Evolutionary conservation across 768 basidiomycete genomes (phyloP), one percentile per base, ranked within the genome.

Genomic region (Leccinum variicolor): DNA sequence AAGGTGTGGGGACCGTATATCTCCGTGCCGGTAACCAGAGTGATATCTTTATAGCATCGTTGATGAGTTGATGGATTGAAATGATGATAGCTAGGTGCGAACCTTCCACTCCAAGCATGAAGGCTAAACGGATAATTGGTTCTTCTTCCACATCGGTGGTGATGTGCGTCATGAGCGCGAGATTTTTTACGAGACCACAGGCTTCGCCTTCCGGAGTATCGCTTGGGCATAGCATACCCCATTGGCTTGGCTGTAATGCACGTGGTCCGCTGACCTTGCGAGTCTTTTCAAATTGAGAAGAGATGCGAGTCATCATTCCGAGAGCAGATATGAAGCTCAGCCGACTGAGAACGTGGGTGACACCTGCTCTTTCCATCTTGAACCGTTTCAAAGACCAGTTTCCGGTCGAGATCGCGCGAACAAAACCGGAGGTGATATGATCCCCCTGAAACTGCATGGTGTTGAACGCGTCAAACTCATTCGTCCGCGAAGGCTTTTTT

Each of bases 161-260:
- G 71, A 99, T 98, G 74, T 99, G 96, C 3, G 97, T 98, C 97
- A 99, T 99, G 15, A 99, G 79, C 3, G 97, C 97, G 60, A 99
- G 76, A 74, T 99, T 99, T 79, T 99, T 99, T 48, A 99, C 97
- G 57, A 99, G 77, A 25, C 97, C 97, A 69, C 97, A 99, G 17
- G 97, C 97, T 76, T 99, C 97, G 69, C 97, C 97, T 86, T 99
- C 97, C 0, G 97, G 97, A 0, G 97, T 99, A 73, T 99, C 97
- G 69, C 92, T 94, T 1, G 97, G 93, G 75, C 97, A 99, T 19
- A 98, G 78, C 78, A 99, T 92, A 36, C 97, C 97, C 97, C 97
- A 99, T 74, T 99, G 97, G 80, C 89, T 92, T 5, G 97, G 96
- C 70, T 99, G 97, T 59, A 99, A 74, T 21, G 96, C 95, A 66